Evolutionary conservation across 2,329 filamentous ascomycete genomes (phyloP).

Genomic region (Catunica adiposa): DNA sequence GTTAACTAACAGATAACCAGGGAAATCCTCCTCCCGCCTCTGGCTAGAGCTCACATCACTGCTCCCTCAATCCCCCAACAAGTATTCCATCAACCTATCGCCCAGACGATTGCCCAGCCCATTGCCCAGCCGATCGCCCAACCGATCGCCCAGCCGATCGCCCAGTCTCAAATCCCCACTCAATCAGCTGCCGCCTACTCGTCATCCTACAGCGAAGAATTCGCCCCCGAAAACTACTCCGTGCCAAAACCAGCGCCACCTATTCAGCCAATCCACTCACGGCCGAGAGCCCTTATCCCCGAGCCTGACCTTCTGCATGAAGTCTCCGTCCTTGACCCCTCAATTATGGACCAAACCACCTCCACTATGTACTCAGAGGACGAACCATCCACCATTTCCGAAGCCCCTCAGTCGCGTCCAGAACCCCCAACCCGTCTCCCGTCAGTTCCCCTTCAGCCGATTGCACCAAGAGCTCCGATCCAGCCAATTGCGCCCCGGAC

Average conservation of each 20-base stretch:
- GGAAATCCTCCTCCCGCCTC: constrained; percentile 35
- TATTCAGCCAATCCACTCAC: constrained; percentile 7
- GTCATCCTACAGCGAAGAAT: background rate
- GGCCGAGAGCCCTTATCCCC: background rate
- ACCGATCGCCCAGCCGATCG: constrained; percentile 7
- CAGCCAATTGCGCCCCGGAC: constrained; percentile 16
- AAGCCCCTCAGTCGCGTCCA: constrained; percentile 14
- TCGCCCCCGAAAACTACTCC: constrained; percentile 1
- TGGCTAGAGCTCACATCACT: constrained; percentile 18
- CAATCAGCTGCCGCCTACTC: background rate
- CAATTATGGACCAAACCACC: constrained; percentile 9
- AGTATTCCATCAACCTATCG: constrained; percentile 13
- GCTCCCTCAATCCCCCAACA: constrained; percentile 10
- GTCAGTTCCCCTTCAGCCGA: constrained; percentile 13
- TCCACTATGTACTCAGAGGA: constrained; percentile 15
- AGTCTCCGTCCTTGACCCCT: constrained; percentile 9
- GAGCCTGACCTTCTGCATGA: constrained; percentile 12
- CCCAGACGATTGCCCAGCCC: constrained; percentile 12
- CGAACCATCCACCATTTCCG: constrained; percentile 15
- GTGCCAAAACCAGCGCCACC: background rate
- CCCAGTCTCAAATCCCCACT: background rate
- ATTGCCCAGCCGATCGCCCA: constrained; percentile 7
- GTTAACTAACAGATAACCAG: constrained; percentile 20
- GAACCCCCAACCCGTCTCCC: too few relatives aligned
- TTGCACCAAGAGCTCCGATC: background rate